Evolutionary conservation across 768 basidiomycete genomes (phyloP).

Genomic region (Suillus ampliporus): DNA sequence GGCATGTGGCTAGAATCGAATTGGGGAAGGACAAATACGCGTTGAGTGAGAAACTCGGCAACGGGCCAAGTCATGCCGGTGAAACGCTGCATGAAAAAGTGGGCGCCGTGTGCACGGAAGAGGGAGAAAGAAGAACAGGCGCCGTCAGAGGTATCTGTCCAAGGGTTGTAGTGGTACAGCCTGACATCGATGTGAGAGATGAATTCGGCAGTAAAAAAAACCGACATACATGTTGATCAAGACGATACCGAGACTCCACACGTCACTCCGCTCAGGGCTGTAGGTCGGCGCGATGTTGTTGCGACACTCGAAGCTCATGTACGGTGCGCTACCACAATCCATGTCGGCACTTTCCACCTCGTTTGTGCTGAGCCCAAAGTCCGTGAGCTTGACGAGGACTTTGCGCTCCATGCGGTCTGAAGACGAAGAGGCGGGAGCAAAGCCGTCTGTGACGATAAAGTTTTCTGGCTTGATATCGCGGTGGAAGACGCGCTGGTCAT

Average conservation of each 20-base stretch:
- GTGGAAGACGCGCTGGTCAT: slow-evolving; percentile 89
- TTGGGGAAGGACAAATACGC: slow-evolving; percentile 81
- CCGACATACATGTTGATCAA: slow-evolving; percentile 91
- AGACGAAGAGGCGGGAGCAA: slow-evolving; percentile 46
- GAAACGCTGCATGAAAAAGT: slow-evolving; percentile 91
- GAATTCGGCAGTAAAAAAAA: slow-evolving; percentile 2
- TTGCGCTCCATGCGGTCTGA: slow-evolving; percentile 69
- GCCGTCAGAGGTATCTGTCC: slow-evolving; percentile 91
- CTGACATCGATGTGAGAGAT: slow-evolving; percentile 41
- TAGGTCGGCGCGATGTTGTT: slow-evolving; percentile 97
- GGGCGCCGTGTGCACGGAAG: slow-evolving; percentile 78
- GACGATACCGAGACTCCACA: slow-evolving; percentile 99
- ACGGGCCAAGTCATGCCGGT: slow-evolving; percentile 87
- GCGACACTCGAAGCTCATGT: slow-evolving; percentile 99
- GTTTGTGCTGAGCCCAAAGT: slow-evolving; percentile 94
- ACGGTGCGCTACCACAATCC: slow-evolving; percentile 98
- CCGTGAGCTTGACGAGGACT: slow-evolving; percentile 94
- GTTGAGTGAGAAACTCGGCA: slow-evolving; percentile 83
- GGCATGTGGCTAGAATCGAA: slow-evolving; percentile 47
- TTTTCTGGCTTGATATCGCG: slow-evolving; percentile 99
- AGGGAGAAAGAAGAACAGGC: slow-evolving; percentile 81
- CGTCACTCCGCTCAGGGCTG: slow-evolving; percentile 92
- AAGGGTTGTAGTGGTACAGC: slow-evolving; percentile 98
- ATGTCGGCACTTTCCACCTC: slow-evolving; percentile 92
- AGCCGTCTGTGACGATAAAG: slow-evolving; percentile 91